These are phyloP conservation scores for Cytospora leucostoma DNA, from an alignment of 2,329 filamentous ascomycete genomes.

Conservation along the genomic window DNA sequence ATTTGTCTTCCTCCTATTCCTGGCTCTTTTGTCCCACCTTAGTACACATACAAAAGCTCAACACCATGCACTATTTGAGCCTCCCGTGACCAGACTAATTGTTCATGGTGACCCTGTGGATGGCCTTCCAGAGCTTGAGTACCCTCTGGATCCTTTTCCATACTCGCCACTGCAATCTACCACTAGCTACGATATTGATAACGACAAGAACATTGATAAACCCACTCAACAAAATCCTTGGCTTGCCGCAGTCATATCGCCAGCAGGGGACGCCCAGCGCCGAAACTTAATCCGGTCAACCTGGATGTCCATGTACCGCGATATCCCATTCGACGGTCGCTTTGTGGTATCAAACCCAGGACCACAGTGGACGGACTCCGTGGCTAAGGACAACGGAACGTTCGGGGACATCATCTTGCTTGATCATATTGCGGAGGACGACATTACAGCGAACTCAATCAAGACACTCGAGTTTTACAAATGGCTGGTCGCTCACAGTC, in stretches of 20 bases:
- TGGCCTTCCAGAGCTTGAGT: conserved; percentile 13
- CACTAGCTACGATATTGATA: neutral
- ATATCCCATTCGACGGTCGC: conserved; percentile 35
- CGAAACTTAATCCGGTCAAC: conserved; percentile 37
- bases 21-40: neutral
- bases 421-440: conserved; percentile 36
- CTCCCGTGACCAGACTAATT: neutral
- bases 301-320: conserved; percentile 37
- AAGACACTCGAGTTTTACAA: conserved; percentile 40
- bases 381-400: conserved; percentile 37
- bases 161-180: conserved; percentile 31
- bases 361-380: conserved; percentile 31
- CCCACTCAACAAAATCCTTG: conserved; percentile 28
- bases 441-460: conserved; percentile 38
- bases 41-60: neutral
- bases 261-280: conserved; percentile 34
- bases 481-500: conserved; percentile 33
- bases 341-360: conserved; percentile 39
- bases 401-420: conserved; percentile 40
- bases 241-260: conserved; percentile 36
- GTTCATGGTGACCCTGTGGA: neutral
- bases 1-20: neutral
- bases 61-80: neutral
- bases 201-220: neutral
- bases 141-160: conserved; percentile 33